A percentile compares a stretch with the other conserved stretches of the same genome.
phyloP scores from a whole-genome alignment of 1,284 basidiomycete genomes.

The Heterobasidion parviporum region DNA sequence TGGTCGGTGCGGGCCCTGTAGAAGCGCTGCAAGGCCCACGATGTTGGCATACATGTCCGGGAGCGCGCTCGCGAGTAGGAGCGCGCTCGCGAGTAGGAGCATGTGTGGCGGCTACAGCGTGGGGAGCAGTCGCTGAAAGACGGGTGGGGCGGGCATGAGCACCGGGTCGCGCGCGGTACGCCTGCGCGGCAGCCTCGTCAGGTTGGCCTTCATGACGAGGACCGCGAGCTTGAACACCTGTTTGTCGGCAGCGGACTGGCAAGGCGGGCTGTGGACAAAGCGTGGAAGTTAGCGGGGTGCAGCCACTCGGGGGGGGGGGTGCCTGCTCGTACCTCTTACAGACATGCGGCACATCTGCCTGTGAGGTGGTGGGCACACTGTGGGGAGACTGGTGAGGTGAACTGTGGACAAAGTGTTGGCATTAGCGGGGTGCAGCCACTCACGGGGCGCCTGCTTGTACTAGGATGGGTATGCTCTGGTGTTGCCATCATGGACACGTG shows the following conservation, averaged over 20 bases:
- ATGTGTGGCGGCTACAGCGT: constrained; percentile 52
- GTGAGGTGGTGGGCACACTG: no score
- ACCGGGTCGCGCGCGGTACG: constrained; percentile 57
- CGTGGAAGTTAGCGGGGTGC: constrained; percentile 95
- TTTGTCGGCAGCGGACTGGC: constrained; percentile 62
- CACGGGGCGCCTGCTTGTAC: no score
- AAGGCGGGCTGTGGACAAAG: constrained; percentile 60
- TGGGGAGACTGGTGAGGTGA: no score
- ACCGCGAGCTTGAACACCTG: constrained; percentile 71
- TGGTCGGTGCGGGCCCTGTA: no score
- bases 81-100: constrained; percentile 49
- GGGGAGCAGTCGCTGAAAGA: constrained; percentile 44
- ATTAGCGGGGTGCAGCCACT: no score
- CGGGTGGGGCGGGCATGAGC: not conserved
- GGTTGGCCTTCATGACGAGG: constrained; percentile 64
- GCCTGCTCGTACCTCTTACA: no score
- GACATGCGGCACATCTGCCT: no score
- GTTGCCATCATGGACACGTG: no score
- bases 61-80: constrained; percentile 59
- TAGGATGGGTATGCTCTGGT: no score
- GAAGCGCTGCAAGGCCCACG: no score
- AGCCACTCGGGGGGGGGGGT: constrained; percentile 40
- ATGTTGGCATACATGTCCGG: constrained; percentile 68
- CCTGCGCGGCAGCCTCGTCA: constrained; percentile 84
- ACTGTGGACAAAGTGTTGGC: no score